Evolutionary conservation across 1,284 basidiomycete genomes (phyloP).

Genomic region (Cyathus olla): DNA sequence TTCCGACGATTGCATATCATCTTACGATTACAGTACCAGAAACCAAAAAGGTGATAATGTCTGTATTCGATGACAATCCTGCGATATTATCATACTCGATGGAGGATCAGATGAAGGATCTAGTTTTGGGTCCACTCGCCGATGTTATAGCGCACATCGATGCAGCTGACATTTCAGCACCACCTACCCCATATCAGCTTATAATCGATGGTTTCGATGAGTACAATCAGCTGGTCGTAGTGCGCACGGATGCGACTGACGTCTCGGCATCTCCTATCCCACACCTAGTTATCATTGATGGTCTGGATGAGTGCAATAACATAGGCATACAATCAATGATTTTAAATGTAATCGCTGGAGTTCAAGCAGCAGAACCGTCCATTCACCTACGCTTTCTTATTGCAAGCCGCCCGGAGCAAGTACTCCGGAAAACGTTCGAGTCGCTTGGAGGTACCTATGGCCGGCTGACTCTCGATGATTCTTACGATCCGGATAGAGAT

Average conservation of each 20-base stretch:
- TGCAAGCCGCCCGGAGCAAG: too few relatives aligned
- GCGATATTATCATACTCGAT: neutral
- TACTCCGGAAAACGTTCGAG: too few relatives aligned
- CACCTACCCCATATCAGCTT: neutral
- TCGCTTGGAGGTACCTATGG: too few relatives aligned
- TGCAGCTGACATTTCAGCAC: too few relatives aligned
- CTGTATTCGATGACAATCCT: neutral
- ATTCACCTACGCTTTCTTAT: neutral
- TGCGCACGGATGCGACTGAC: too few relatives aligned
- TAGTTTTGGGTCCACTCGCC: neutral
- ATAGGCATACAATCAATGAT: neutral
- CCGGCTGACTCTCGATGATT: too few relatives aligned
- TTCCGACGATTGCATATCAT: constrained; percentile 1
- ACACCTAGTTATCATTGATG: too few relatives aligned
- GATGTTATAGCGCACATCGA: neutral
- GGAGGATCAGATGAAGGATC: neutral
- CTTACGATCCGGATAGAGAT: too few relatives aligned
- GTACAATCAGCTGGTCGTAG: neutral
- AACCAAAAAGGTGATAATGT: neutral
- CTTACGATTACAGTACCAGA: neutral
- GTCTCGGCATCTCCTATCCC: too few relatives aligned
- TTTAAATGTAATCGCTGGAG: neutral
- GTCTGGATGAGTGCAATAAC: too few relatives aligned
- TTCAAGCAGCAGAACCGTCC: too few relatives aligned
- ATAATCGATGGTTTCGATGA: constrained; percentile 4